Evolutionary conservation across 2,329 filamentous ascomycete species (phyloP), one percentile per base, ranked within the genome.

Genomic region (Neurospora crassa): DNA sequence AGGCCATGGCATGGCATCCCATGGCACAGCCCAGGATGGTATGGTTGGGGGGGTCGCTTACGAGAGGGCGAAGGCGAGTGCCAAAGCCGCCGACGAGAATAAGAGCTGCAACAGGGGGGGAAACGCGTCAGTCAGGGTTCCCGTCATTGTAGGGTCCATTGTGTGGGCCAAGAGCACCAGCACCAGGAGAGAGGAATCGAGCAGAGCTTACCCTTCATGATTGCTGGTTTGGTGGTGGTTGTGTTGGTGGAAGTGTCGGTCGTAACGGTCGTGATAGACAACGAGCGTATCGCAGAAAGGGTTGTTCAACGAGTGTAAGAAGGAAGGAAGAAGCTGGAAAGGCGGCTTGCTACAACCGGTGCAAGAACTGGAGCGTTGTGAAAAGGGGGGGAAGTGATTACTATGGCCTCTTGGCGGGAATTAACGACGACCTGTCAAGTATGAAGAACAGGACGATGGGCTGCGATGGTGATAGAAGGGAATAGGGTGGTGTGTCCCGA

Each of bases 21-120:
- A 40, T 69, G 71, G 70, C 72, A 69, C 69, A 75, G 78, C 42
- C 34, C 24, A 7, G 53, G 29, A 34, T 63, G 29, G 7, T 29
- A 24, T 40, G 63, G 47, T n/a, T 69, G 45, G 67, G 43, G 68
- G 37, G 34, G n/a, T 20, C 43, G 85, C 91, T 81, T 91, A 97
- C 93, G 80, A 98, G 89, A 86, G 95, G 95, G 81, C 95, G 92
- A 79, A 99, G 91, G 84, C 95, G 94, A 83, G 95, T 99, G 85
- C 95, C 95, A 84, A 97, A 99, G 83, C 95, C 96, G 85, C 96
- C 96, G 84, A 98, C 96, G 81, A 98, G 94, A 91, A 97, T 97
- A 81, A 97, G 91, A 85, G 94, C 94, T 97, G 80, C 73, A 76
- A 18, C 43, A 70, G 67, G 68, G 67, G 67, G 18, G 47, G 70